phyloP scores from a whole-genome alignment of 257 asterid genomes.

The Solanum ahanhuiri region DNA sequence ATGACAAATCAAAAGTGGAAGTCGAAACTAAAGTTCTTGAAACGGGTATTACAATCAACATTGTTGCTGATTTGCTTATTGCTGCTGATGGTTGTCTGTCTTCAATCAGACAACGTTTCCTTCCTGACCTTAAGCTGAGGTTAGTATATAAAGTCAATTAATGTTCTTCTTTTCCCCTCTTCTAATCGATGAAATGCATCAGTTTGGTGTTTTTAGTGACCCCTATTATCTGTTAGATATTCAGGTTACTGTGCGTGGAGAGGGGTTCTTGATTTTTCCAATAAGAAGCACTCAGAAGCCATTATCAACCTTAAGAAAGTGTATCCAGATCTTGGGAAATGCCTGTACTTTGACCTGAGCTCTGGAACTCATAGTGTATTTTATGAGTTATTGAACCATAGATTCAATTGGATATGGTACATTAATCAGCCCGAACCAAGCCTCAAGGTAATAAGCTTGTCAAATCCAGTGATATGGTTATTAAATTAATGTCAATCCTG shows the following conservation, averaged over 20 bases:
- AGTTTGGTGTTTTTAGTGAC: neutral
- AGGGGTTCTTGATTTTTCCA: constrained; percentile 66
- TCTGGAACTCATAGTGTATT: constrained; percentile 45
- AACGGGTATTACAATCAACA: constrained; percentile 31
- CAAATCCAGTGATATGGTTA: neutral
- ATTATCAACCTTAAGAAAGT: constrained; percentile 43
- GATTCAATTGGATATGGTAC: constrained; percentile 95
- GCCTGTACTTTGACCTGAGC: constrained; percentile 64
- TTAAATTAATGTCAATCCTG: neutral
- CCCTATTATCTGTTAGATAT: constrained; percentile 34
- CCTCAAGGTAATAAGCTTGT: constrained; percentile 39
- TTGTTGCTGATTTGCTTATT: constrained; percentile 48
- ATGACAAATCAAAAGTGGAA: constrained; percentile 27
- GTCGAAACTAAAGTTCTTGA: constrained; percentile 31
- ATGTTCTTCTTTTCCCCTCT: neutral
- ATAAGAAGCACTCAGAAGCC: constrained; percentile 41
- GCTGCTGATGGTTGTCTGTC: constrained; percentile 87
- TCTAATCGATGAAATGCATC: neutral
- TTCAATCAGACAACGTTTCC: constrained; percentile 41
- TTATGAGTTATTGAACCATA: constrained; percentile 54
- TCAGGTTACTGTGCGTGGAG: constrained; percentile 98
- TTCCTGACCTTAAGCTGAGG: constrained; percentile 67
- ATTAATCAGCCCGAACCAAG: constrained; percentile 71
- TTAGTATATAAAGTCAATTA: constrained; percentile 4
- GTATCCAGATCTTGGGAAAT: constrained; percentile 72